These are phyloP conservation scores for Phycomyces blakesleeanus DNA, from an alignment of 192 early-diverging fungal species.

Conservation along the genomic window DNA sequence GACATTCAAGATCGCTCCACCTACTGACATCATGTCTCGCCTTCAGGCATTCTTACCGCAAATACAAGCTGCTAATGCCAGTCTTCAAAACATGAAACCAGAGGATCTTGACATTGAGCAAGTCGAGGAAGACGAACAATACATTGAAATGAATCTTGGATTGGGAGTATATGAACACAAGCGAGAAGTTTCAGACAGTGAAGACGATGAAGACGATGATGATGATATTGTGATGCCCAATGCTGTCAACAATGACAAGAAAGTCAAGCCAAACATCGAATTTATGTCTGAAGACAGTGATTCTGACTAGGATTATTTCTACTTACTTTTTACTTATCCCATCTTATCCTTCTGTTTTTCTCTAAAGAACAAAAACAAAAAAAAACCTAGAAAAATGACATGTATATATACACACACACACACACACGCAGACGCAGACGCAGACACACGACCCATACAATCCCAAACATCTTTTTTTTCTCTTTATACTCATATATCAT, in stretches of 20 bases:
- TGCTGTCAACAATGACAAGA: background rate
- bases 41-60: conserved; percentile 48
- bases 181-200: conserved; percentile 19
- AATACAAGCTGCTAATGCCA: conserved; percentile 38
- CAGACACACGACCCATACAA: too few species aligned
- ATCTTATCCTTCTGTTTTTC: too few species aligned
- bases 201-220: conserved; percentile 20
- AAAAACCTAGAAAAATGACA: too few species aligned
- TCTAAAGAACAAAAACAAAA: too few species aligned
- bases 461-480: too few species aligned
- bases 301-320: too few species aligned
- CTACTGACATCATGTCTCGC: conserved; percentile 41
- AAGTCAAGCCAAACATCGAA: conserved; percentile 11
- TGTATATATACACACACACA: too few species aligned
- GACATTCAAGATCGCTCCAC: conserved; percentile 38
- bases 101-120: conserved; percentile 52
- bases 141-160: conserved; percentile 55
- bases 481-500: too few species aligned
- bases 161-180: conserved; percentile 49
- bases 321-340: background rate
- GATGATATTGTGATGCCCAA: conserved; percentile 20
- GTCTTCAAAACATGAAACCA: conserved; percentile 39
- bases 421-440: too few species aligned
- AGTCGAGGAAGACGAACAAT: conserved; percentile 50
- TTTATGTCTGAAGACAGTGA: conserved; percentile 2